Percentiles rank a stretch among this genome's conserved stretches.
Conservation (phyloP, 805 yeast species). For the Ascoidea tarda region DNA sequence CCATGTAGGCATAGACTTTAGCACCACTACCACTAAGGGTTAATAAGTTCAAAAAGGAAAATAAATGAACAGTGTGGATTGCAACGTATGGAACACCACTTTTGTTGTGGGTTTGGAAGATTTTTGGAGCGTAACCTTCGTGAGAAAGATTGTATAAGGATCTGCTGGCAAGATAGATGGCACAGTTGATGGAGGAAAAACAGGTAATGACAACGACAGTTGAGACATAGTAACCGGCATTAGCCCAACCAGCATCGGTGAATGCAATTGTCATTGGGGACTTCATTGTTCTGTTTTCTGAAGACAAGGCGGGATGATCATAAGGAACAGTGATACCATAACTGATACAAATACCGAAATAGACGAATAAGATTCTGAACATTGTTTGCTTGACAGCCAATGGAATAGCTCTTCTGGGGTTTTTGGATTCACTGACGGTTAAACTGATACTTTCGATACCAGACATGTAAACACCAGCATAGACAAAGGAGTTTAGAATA, state of each 20-base stretch:
- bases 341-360: slow-evolving; percentile 39
- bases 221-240: slow-evolving; percentile 35
- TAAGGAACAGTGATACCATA: slow-evolving; percentile 47
- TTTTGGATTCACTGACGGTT: slow-evolving; percentile 39
- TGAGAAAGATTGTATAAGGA: slow-evolving; percentile 34
- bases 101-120: slow-evolving; percentile 27
- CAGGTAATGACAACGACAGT: slow-evolving; percentile 43
- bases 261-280: slow-evolving; percentile 31
- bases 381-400: slow-evolving; percentile 44
- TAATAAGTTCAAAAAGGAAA: slow-evolving; percentile 46
- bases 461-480: slow-evolving; percentile 42
- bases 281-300: slow-evolving; percentile 20
- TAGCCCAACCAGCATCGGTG: slow-evolving; percentile 36
- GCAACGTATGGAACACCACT: slow-evolving; percentile 35
- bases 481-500: slow-evolving; percentile 42
- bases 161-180: slow-evolving; percentile 35
- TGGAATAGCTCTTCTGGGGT: slow-evolving; percentile 46
- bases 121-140: slow-evolving; percentile 31
- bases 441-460: slow-evolving; percentile 36
- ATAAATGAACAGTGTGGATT: slow-evolving; percentile 33
- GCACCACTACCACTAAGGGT: slow-evolving; percentile 42
- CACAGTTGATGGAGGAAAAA: slow-evolving; percentile 40
- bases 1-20: slow-evolving; percentile 36
- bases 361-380: slow-evolving; percentile 41
- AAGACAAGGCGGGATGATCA: slow-evolving; percentile 30